Evolutionary conservation across 108 stramenopile genomes (phyloP), one percentile per base, ranked within the genome.

Genomic region (Fragilaria radians): DNA sequence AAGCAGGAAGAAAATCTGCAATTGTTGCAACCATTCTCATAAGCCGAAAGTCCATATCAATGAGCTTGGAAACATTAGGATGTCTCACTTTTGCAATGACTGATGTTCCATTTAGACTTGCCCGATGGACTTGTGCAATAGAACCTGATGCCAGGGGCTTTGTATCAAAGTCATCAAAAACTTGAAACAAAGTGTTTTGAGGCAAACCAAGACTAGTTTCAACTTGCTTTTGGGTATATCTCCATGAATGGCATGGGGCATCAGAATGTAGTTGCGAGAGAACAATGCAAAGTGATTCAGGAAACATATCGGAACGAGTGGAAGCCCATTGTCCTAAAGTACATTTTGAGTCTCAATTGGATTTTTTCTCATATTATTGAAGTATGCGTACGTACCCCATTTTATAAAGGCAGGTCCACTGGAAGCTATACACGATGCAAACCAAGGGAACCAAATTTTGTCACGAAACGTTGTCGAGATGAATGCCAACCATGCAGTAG

Each of bases 51-150:
- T 94, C 93, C 67, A 82, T 70, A 47, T 68, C 77, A 46, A 94
- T 79, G 47, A 77, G 57, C 34, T 71, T 31, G n/a, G 78, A 83
- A 0, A 94, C 93, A 19, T 53, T 56, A 7, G 93, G 93, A 65
- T 94, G 93, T 21, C 86, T 52, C 29, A 94, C 87, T 57, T 90
- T 90, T 55, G 79, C 76, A 3, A 82, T 85, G 4, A 90, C 73
- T 5, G 33, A 11, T 33, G 63, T 54, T 25, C 76, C 78, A 18
- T 31, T 18, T 0, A 85, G 55, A 33, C 52, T 23, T 2, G 87
- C 87, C 45, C 57, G 64, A 73, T 88, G 82, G 2, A 94, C 82
- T 62, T 94, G 93, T 4, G 93, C 93, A 33, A 94, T 89, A 45
- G 66, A 70, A 18, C 93, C 93, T 14, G 87, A 89, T 17, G 93